Percentiles rank a stretch among this genome's conserved stretches.
Evolutionary conservation across 768 basidiomycete genomes (phyloP).

Genomic region (Hericium coralloides): DNA sequence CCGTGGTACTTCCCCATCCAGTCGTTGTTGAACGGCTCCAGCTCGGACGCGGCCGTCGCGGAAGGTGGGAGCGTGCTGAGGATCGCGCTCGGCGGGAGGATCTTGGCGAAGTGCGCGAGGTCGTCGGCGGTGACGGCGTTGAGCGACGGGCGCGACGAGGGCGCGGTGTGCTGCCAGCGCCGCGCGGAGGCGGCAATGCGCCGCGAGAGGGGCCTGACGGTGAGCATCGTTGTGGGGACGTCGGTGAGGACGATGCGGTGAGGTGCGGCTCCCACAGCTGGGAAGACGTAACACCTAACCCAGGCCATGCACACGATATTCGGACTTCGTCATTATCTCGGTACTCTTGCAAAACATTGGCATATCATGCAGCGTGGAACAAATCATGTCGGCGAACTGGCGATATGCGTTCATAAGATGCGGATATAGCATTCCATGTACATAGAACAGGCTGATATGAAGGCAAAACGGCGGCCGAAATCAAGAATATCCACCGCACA

Average conservation of each 20-base stretch:
- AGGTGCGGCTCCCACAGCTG: not conserved
- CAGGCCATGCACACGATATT: too few species aligned
- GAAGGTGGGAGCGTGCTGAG: slow-evolving; percentile 56
- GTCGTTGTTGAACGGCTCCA: slow-evolving; percentile 77
- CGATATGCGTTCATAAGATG: too few species aligned
- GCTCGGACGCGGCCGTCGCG: slow-evolving; percentile 46
- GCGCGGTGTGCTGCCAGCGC: slow-evolving; percentile 17
- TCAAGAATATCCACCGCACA: too few species aligned
- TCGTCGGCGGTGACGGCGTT: slow-evolving; percentile 46
- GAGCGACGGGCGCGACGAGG: slow-evolving; percentile 14
- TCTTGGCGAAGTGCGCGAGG: slow-evolving; percentile 54
- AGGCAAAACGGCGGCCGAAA: too few species aligned
- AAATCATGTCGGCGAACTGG: too few species aligned
- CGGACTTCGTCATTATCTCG: too few species aligned
- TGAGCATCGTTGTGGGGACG: slow-evolving; percentile 7
- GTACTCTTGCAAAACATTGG: too few species aligned
- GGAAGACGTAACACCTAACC: too few species aligned
- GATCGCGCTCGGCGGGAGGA: slow-evolving; percentile 55
- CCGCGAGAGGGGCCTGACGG: not conserved
- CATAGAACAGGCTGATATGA: too few species aligned
- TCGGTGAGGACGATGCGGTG: not conserved
- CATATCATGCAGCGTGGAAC: too few species aligned
- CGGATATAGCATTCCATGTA: too few species aligned
- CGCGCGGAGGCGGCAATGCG: slow-evolving; percentile 1
- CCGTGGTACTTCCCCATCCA: slow-evolving; percentile 97